Conservation (phyloP, 257 asterid species). For the Linderniella brevidens region DNA sequence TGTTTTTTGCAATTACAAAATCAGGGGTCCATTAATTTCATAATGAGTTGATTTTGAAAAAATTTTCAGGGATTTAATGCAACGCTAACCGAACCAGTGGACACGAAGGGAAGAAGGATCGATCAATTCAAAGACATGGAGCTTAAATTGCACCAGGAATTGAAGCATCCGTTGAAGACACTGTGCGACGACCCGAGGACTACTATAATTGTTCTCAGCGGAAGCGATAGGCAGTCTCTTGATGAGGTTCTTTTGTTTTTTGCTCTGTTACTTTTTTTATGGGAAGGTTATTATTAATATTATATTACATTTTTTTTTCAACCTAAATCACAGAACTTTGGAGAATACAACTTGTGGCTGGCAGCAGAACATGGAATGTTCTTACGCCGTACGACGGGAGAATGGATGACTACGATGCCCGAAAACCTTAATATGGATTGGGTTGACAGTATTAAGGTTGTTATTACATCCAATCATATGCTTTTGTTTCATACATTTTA, state of each 20-base stretch:
- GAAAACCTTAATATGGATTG: conserved; percentile 93
- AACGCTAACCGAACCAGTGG: conserved; percentile 66
- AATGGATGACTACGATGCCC: conserved; percentile 99
- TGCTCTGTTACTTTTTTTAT: not conserved
- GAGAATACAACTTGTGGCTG: conserved; percentile 82
- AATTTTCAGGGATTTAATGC: conserved; percentile 74
- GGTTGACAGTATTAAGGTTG: conserved; percentile 90
- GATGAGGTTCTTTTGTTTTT: conserved; percentile 39
- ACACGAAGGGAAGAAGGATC: conserved; percentile 74
- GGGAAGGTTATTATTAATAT: no score
- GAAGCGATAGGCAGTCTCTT: conserved; percentile 64
- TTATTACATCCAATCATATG: not conserved
- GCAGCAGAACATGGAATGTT: conserved; percentile 99
- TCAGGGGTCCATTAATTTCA: no score
- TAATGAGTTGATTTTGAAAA: no score
- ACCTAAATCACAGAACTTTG: conserved; percentile 52
- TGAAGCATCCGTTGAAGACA: conserved; percentile 45
- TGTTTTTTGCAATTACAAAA: no score
- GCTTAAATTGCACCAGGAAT: conserved; percentile 68
- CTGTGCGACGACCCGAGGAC: conserved; percentile 79
- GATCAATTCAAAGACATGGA: conserved; percentile 97
- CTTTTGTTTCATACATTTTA: no score
- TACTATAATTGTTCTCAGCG: conserved; percentile 82
- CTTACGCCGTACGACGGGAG: conserved; percentile 65
- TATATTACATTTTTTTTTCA: conserved; percentile 1